Evolutionary conservation across 2,329 filamentous ascomycete genomes (phyloP), one percentile per base, ranked within the genome.

Genomic region (Penicillium olsonii): DNA sequence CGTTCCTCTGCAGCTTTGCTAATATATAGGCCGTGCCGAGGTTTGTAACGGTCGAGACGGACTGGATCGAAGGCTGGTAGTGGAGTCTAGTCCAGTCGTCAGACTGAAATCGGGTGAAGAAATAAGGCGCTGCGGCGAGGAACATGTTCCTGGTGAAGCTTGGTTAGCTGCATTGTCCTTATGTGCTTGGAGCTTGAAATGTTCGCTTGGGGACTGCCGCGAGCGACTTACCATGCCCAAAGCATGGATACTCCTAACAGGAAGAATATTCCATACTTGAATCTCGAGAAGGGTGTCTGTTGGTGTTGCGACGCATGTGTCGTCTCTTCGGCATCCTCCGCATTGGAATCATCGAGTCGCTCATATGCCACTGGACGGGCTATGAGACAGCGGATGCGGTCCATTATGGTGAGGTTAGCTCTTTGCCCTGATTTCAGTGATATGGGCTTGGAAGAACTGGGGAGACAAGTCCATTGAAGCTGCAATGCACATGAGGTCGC

Each of bases 241-340:
- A 97, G 80, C 94, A 97, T 97, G 44, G 92, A 89, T 48, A 96
- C 80, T 42, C 94, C 94, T 20, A 97, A 77, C 42, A 96, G 75
- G 48, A 87, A 77, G 71, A 97, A 97, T 66, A 96, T 86, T 61
- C 74, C 76, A 72, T 97, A 99, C 68, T 95, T 89, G 29, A 89
- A 66, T 84, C 88, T 91, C 54, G 90, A 95, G 74, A 96, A 96
- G 2, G 56, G 60, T 31, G 58, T 29, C 27, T 44, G 52, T 7
- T 56, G 43, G 15, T 42, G 49, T 31, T 15, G 24, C 37, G 50
- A 41, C 17, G 45, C 45, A 45, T 45, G 50, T 35, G 39, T 57
- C 48, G 44, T 63, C 57, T 70, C 67, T 12, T 69, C 67, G 17
- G 64, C 59, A 37, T 69, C 62, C 9, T 61, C 56, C 43, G 57